phyloP scores from a whole-genome alignment of 1,284 basidiomycete species.

The Sanghuangporus weigelae region DNA sequence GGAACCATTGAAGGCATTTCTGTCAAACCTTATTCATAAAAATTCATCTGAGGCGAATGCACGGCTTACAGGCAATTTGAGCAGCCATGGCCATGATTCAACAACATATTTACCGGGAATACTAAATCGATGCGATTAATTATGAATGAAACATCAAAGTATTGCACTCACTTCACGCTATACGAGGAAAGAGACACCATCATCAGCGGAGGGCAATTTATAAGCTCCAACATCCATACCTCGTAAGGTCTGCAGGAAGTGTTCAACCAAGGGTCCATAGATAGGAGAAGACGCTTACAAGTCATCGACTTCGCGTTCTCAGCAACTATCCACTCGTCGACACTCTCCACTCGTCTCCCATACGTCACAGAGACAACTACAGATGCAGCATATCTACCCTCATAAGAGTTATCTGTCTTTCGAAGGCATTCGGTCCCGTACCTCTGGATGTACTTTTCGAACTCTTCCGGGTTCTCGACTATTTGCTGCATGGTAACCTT shows the following conservation, averaged over 20 bases:
- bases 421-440: constrained; percentile 15
- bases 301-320: constrained; percentile 40
- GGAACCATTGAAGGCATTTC: constrained; percentile 40
- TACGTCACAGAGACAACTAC: constrained; percentile 43
- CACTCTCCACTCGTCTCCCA: constrained; percentile 39
- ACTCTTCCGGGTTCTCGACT: constrained; percentile 34
- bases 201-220: background rate
- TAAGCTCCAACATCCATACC: constrained; percentile 23
- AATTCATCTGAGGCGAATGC: background rate
- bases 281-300: constrained; percentile 28
- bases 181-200: background rate
- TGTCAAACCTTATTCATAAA: constrained; percentile 9
- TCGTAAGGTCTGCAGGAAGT: constrained; percentile 30
- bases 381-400: constrained; percentile 38
- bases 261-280: background rate
- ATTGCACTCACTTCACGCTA: constrained; percentile 31
- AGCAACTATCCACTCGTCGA: constrained; percentile 42
- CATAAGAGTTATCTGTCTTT: background rate
- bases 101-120: constrained; percentile 51
- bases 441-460: constrained; percentile 41
- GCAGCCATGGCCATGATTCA: constrained; percentile 44
- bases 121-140: constrained; percentile 23
- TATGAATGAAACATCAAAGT: background rate
- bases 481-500: constrained; percentile 41
- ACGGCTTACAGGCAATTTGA: constrained; percentile 37